phyloP scores from a whole-genome alignment of 23 red algal species.

The Pyropia yezoensis region DNA sequence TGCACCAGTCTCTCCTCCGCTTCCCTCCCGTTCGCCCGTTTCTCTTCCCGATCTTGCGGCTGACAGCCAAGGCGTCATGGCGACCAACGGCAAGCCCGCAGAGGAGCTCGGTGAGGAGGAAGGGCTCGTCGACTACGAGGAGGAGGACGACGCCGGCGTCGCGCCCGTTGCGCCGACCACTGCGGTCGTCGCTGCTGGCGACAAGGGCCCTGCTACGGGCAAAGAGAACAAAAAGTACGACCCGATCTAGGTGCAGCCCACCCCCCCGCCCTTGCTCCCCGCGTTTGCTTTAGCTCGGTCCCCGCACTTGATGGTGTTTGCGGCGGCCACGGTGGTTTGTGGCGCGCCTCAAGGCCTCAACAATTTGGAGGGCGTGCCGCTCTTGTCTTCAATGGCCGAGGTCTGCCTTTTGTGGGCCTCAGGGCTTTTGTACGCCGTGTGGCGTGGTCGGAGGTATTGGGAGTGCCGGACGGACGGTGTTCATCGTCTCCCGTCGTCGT shows the following conservation, averaged over 20 bases:
- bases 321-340: too few relatives aligned
- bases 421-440: too few relatives aligned
- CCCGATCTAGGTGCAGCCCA: neutral
- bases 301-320: too few relatives aligned
- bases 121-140: conserved; percentile 12
- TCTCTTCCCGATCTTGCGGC: too few relatives aligned
- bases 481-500: conserved; percentile 4
- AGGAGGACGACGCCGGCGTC: conserved; percentile 10
- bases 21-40: too few relatives aligned
- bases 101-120: conserved; percentile 14
- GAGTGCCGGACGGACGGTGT: neutral
- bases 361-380: too few relatives aligned
- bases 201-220: neutral
- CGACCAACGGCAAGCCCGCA: conserved; percentile 3
- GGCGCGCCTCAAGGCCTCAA: too few relatives aligned
- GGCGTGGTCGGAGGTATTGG: neutral
- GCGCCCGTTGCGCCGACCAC: neutral
- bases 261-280: neutral
- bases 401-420: too few relatives aligned
- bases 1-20: too few relatives aligned
- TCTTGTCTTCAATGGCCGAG: too few relatives aligned
- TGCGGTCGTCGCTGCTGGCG: neutral
- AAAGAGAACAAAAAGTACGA: conserved; percentile 24
- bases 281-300: too few relatives aligned
- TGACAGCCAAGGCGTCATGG: too few relatives aligned